Evolutionary conservation across 2,329 filamentous ascomycete genomes (phyloP).

Genomic region (Diaporthe longicolla): DNA sequence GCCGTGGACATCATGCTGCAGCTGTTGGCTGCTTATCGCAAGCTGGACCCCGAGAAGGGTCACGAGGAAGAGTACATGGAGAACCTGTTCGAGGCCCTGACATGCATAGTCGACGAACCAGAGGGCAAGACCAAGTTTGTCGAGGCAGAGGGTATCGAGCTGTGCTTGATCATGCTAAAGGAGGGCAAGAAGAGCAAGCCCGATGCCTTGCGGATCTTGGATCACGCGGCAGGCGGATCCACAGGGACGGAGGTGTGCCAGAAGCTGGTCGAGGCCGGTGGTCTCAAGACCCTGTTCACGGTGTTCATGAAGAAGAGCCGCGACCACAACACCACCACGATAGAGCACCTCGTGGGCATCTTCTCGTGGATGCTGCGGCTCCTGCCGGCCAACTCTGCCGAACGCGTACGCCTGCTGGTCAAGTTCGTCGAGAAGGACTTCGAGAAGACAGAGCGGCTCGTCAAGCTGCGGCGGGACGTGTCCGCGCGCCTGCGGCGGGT

Average conservation of each 20-base stretch:
- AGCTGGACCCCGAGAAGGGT: conserved; percentile 86
- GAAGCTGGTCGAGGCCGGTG: conserved; percentile 84
- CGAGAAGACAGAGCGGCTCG: conserved; percentile 82
- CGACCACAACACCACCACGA: conserved; percentile 66
- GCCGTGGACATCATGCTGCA: conserved; percentile 86
- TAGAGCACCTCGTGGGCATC: conserved; percentile 87
- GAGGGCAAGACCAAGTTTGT: conserved; percentile 85
- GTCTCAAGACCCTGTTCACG: conserved; percentile 87
- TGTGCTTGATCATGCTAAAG: conserved; percentile 91
- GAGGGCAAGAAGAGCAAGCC: conserved; percentile 88
- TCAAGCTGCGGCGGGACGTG: conserved; percentile 81
- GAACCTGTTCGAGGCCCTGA: conserved; percentile 90
- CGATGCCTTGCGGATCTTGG: conserved; percentile 83
- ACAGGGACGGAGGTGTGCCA: conserved; percentile 73
- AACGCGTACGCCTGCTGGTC: conserved; percentile 86
- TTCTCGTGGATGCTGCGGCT: conserved; percentile 86
- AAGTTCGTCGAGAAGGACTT: conserved; percentile 98
- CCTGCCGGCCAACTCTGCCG: conserved; percentile 81
- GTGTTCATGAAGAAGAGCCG: conserved; percentile 87
- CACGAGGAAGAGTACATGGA: conserved; percentile 96
- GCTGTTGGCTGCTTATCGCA: conserved; percentile 86
- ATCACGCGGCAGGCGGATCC: conserved; percentile 80
- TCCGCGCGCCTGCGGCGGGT: conserved; percentile 72
- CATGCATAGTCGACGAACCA: conserved; percentile 82
- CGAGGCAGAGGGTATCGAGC: conserved; percentile 91